phyloP scores from a whole-genome alignment of 2,329 filamentous ascomycete species.

The Calycina herbarum region DNA sequence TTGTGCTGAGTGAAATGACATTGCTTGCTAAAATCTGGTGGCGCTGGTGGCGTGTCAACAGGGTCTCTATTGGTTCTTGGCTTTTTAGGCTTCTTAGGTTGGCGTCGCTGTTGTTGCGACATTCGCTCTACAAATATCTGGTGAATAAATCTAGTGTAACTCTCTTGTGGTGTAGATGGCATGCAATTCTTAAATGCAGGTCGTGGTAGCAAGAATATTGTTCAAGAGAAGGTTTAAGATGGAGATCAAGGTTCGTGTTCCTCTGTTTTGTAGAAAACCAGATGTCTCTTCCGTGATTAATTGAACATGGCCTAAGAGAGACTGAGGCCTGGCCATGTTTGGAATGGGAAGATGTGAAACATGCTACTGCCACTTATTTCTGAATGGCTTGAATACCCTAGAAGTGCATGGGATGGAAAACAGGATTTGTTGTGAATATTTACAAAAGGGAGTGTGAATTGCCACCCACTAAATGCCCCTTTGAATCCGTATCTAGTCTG shows the following conservation, averaged over 20 bases:
- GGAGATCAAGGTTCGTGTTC: background rate
- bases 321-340: background rate
- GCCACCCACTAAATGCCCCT: no score
- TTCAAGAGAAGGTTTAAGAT: background rate
- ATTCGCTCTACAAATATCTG: background rate
- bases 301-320: background rate
- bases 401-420: no score
- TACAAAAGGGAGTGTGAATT: no score
- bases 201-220: background rate
- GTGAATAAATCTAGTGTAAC: background rate
- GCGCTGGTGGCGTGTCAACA: background rate
- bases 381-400: no score
- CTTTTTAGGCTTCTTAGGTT: slow-evolving; percentile 11
- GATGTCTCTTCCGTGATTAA: background rate
- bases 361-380: no score
- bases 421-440: no score
- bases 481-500: no score
- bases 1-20: slow-evolving; percentile 17
- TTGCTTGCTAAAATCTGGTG: background rate
- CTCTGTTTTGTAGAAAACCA: background rate
- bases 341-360: no score
- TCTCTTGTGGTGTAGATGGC: background rate
- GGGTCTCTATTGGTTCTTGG: background rate
- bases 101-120: background rate
- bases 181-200: background rate